Conservation (phyloP, 2,329 filamentous ascomycete species). For the Thermomyces lanuginosus region DNA sequence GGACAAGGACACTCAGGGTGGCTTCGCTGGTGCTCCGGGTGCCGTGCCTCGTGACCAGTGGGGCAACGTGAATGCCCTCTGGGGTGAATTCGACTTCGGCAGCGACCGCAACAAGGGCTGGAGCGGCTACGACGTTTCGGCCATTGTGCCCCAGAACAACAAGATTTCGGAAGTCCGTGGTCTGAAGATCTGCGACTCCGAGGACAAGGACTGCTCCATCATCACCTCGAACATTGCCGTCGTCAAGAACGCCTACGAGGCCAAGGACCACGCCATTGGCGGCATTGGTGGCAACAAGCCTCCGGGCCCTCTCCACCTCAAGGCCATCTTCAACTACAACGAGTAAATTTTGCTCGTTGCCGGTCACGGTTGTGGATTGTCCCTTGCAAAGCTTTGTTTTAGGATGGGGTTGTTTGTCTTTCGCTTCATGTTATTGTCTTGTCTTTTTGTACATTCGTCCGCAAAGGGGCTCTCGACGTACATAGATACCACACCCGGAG, state of each 20-base stretch:
- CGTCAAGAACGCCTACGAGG: constrained; percentile 20
- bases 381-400: neutral
- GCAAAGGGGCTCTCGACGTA: neutral
- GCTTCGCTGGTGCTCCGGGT: constrained; percentile 17
- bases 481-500: constrained; percentile 3
- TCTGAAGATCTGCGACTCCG: constrained; percentile 21
- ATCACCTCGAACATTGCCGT: constrained; percentile 11
- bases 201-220: constrained; percentile 15
- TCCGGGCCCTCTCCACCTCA: constrained; percentile 17
- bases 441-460: constrained; percentile 2
- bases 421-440: constrained; percentile 5
- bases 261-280: constrained; percentile 12
- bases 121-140: constrained; percentile 27
- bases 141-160: constrained; percentile 19
- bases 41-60: constrained; percentile 13
- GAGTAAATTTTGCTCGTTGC: constrained; percentile 7
- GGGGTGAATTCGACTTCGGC: constrained; percentile 26
- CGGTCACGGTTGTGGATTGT: constrained; percentile 1
- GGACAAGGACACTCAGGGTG: constrained; percentile 22
- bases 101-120: constrained; percentile 16
- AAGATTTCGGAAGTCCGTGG: constrained; percentile 14
- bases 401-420: constrained; percentile 2
- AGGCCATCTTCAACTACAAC: constrained; percentile 16
- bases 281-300: constrained; percentile 16
- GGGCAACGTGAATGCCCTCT: constrained; percentile 23